Percentiles rank a stretch among this genome's conserved stretches.
Conservation (phyloP, 108 stramenopile species). For the Schizochytrium sp. region DNA sequence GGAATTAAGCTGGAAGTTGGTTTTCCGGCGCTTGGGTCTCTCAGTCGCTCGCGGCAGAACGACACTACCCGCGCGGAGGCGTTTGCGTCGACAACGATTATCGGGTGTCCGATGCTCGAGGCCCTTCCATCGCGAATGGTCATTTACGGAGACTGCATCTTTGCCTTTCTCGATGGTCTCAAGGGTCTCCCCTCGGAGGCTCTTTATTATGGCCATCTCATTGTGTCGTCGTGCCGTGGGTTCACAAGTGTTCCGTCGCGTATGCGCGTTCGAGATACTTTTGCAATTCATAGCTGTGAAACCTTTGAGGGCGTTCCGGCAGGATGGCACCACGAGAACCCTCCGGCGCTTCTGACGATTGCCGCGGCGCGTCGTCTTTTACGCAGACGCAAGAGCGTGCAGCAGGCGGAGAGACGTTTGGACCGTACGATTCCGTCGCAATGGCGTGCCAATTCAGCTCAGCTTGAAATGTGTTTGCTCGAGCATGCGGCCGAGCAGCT, state of each 20-base stretch:
- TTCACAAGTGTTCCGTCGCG: not conserved
- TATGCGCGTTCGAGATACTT: not conserved
- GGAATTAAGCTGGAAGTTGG: not conserved
- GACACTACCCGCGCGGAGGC: not conserved
- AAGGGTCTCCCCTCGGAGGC: not conserved
- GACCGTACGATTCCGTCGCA: not conserved
- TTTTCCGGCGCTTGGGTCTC: not conserved
- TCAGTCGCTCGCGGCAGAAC: not conserved
- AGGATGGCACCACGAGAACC: not conserved
- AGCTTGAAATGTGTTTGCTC: not conserved
- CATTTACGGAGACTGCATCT: not conserved
- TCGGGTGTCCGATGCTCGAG: not conserved
- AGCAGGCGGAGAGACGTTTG: not conserved
- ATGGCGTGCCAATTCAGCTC: not conserved
- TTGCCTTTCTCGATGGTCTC: not conserved
- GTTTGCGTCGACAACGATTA: not conserved
- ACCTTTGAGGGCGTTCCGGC: not conserved
- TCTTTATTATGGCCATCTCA: not conserved
- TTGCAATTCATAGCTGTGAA: not conserved
- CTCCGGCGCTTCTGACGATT: not conserved
- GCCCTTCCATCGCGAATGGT: not conserved
- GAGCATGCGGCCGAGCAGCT: not conserved
- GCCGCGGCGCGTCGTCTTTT: not conserved
- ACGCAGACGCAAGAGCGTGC: not conserved
- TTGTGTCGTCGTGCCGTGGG: not conserved